Base-by-base conservation (phyloP, 179 eudicot species). In the Silene noctiflora region DNA sequence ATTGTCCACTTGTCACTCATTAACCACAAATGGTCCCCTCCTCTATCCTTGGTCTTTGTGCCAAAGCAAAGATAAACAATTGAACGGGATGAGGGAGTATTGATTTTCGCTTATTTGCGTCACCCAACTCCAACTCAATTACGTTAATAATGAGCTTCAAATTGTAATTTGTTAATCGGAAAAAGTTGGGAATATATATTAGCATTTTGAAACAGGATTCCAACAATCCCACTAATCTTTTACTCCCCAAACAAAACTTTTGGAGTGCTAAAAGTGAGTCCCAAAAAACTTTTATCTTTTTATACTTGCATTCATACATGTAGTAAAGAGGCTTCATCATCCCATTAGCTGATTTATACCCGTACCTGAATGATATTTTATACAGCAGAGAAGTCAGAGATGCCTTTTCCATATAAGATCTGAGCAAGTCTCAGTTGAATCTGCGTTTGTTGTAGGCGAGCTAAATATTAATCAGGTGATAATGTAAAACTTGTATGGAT, bases 401-500 rank as follows among this genome's bases (percentile, higher is more conserved):
- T 66, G 69, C 69, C 46, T 66, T 66, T 66, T 31, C 69, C 46
- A 31, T 20, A 27, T 39, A 31, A 14, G 69, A n/a, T 4, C 48
- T 66, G 67, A 25, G 19, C 39, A 24, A 25, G 39, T 29, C 39
- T 27, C 21, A 66, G 7, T n/a, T 66, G 46, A 31, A 6, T 17
- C 69, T 22, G 46, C 46, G 48, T 66, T 66, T 16, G 22, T 31
- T 66, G 17, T 14, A 66, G 48, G 44, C 48, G 21, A 66, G 48
- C 69, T 17, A 66, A 66, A 66, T 29, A 16, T n/a, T 66, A 33
- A 31, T 17, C 4, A 33, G 69, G 48, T 66, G 69, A 66, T 66
- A 66, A 66, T 66, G 69, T 31, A 35, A 33, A 66, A 66, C 44
- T 33, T 33, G 69, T 66, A 29, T 66, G 44, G 13, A 33, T 66